Percentiles rank a stretch among this genome's conserved stretches.
Evolutionary conservation across 148 eudicot species (phyloP).

Genomic region (Rhododendron simsii): DNA sequence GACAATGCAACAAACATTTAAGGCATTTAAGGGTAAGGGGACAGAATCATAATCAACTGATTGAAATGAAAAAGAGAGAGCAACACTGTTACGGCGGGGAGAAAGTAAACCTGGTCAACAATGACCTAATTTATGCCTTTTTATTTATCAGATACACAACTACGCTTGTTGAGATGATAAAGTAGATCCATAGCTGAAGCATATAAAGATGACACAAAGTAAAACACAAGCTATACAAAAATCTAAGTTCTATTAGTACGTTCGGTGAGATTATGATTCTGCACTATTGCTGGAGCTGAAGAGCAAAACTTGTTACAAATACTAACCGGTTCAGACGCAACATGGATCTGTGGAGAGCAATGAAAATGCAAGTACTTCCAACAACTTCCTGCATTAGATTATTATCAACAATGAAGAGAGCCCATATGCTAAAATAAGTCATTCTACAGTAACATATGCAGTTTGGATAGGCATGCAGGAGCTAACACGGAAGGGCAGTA

Average conservation of each 20-base stretch:
- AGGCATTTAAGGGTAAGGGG: neutral
- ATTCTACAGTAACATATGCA: neutral
- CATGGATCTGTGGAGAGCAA: conserved; percentile 92
- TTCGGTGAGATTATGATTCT: neutral
- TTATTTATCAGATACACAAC: neutral
- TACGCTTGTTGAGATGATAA: neutral
- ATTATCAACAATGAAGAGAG: neutral
- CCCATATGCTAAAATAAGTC: neutral
- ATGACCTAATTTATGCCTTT: neutral
- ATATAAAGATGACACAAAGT: neutral
- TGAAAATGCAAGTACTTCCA: conserved; percentile 78
- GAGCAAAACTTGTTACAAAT: neutral
- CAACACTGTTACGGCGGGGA: neutral
- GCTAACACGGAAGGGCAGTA: neutral
- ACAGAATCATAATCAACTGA: neutral
- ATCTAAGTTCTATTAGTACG: neutral
- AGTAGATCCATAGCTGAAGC: neutral
- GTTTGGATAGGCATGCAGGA: neutral
- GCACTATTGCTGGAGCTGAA: neutral
- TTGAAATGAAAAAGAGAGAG: neutral
- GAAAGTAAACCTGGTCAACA: neutral
- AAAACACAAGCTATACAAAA: neutral
- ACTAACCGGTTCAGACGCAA: conserved; percentile 80
- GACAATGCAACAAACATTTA: neutral
- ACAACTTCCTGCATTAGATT: conserved; percentile 55